Evolutionary conservation across 192 early-diverging fungal genomes (phyloP), one percentile per base, ranked within the genome.

Genomic region (Linnemannia zychae): DNA sequence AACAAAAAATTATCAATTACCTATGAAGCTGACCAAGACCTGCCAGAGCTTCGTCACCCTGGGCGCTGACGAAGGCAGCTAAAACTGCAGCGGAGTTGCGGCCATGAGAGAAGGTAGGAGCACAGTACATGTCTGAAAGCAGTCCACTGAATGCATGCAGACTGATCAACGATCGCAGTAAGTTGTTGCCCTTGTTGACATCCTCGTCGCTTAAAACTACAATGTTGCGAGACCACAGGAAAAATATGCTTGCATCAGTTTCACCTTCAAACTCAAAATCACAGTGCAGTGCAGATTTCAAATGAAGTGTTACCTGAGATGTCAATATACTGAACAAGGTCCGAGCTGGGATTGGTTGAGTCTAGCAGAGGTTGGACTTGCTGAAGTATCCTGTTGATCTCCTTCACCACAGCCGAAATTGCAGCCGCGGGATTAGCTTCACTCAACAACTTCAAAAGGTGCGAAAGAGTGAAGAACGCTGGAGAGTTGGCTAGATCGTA

Each of bases 71-170:
- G 40, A 97, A 94, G 31, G 91, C 92, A 31, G 91, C 86, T 1
- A 95, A 82, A 7, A 95, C 83, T 31, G 94, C 88, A 11, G 86
- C 77, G 46, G 92, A 91, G 73, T 90, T 93, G 49, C 92, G 91
- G 17, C 89, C 89, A 77, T 95, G 94, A 3, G 94, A 92, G 67
- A 93, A 89, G 11, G 88, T 75, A 28, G 94, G 91, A 0, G 93
- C 89, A 71, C 88, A 93, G 87, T 91, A 97, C 38, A 95, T 89
- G 76, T 96, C 95, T 11, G 94, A 91, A 17, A 95, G 75, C 37
- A 97, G 74, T 24, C 91, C 90, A 53, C 93, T 87, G 66, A 92
- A 87, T 2, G 92, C 92, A 44, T 94, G 89, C 13, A 97, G 77
- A 28, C 87, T 88, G 33, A 94, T 91, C 74, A 96, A 78, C 0